Evolutionary conservation across 495 filamentous ascomycete genomes (phyloP).

Genomic region (Penicillium daleae): DNA sequence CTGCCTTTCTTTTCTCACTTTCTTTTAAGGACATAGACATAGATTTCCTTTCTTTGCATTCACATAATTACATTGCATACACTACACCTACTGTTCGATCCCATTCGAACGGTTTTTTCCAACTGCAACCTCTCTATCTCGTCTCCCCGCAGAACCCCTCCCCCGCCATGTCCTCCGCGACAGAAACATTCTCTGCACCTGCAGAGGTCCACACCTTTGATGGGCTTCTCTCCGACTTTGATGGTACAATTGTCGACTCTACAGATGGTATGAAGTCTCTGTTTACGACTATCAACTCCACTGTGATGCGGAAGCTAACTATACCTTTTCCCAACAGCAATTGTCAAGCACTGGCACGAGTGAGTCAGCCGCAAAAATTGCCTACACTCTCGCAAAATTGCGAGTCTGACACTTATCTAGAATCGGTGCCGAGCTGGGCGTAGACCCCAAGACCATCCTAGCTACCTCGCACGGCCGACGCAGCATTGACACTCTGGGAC

Average conservation of each 20-base stretch:
- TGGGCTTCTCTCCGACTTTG: conserved; percentile 90
- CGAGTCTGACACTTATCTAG: conserved; percentile 42
- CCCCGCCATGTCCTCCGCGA: conserved; percentile 39
- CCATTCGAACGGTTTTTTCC: background rate
- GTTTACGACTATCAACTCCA: background rate
- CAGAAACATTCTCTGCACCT: conserved; percentile 60
- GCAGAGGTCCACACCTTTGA: conserved; percentile 66
- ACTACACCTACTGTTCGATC: background rate
- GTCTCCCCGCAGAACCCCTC: conserved; percentile 24
- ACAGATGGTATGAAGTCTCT: conserved; percentile 41
- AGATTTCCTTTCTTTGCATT: conserved; percentile 2
- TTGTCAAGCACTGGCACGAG: conserved; percentile 91
- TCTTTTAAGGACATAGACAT: conserved; percentile 10
- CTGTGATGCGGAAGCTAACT: conserved; percentile 11
- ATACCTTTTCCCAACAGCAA: conserved; percentile 57
- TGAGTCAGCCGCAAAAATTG: conserved; percentile 42
- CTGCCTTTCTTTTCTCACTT: too few relatives aligned
- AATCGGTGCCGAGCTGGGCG: conserved; percentile 78
- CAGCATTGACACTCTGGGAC: conserved; percentile 75
- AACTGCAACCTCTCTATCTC: background rate
- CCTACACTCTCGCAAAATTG: background rate
- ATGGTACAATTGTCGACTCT: conserved; percentile 61
- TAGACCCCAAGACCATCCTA: conserved; percentile 79
- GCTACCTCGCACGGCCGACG: conserved; percentile 87
- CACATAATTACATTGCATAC: background rate